Evolutionary conservation across 1,284 basidiomycete genomes (phyloP), one percentile per base, ranked within the genome.

Genomic region (Microbotryum silenes-acaulis): DNA sequence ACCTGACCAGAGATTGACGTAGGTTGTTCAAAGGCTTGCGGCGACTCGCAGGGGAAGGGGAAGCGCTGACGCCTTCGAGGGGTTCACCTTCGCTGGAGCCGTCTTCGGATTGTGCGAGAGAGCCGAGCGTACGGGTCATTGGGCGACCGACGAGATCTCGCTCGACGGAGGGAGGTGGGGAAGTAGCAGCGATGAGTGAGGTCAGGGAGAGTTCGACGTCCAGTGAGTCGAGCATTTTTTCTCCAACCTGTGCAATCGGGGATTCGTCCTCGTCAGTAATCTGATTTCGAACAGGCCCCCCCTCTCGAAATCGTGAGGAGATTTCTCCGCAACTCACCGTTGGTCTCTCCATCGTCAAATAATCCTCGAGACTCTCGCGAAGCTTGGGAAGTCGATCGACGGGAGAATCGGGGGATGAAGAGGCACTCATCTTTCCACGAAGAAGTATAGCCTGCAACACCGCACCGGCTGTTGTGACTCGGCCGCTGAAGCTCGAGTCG

Each of bases 211-310:
- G 61, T 1, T 46, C 46, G 9, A 23, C 16, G 33, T 63, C 59
- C 31, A 61, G 27, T 1, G 25, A 33, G 2, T 68, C 62, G 27
- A 68, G 59, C 64, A 68, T 68, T 42, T 55, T 62, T 9, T 66
- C 66, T 48, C 66, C 66, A 21, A 59, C 49, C 66, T 68, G 51
- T 18, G 6, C 5, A 27, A 27, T 27, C 27, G 25, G 25, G 25
- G 25, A 25, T 4, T 27, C 6, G 5, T 27, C 27, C 6, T 27
- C 27, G 6, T 27, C 27, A 27, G 27, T 27, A 6, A 27, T 27
- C 27, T 27, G 27, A 27, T 27, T 27, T 6, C 27, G 6, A 27
- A 27, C 5, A 6, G 5, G 27, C 6, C 6, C 6, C 6, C 27
- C n/a, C n/a, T n/a, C 9, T 37, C 9, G 4, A 37, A 9, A 37